These are phyloP conservation scores for Ustilago trichophora DNA, from an alignment of 1,284 basidiomycete species.

Conservation along the genomic window DNA sequence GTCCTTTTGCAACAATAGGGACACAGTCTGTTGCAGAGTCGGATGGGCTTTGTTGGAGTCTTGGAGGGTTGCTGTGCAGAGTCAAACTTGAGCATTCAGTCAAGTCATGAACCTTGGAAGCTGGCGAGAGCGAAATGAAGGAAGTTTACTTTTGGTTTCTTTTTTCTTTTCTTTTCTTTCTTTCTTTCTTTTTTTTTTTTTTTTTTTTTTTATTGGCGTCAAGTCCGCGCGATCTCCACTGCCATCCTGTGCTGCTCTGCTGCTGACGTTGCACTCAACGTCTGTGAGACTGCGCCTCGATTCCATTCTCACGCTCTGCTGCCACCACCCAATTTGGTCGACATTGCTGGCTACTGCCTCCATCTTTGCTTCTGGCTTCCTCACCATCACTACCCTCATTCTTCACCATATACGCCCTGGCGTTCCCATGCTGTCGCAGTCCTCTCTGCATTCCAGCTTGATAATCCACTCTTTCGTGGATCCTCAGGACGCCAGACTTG, in stretches of 20 bases:
- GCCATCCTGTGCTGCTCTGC: constrained; percentile 4
- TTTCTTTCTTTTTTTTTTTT: neutral
- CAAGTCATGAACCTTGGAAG: too few relatives aligned
- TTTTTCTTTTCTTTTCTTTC: too few relatives aligned
- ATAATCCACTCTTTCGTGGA: constrained; percentile 11
- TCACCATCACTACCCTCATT: neutral
- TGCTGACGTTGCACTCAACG: neutral
- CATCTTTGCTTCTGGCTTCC: neutral
- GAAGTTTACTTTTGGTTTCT: too few relatives aligned
- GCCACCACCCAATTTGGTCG: neutral
- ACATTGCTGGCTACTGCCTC: too few relatives aligned
- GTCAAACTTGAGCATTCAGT: too few relatives aligned
- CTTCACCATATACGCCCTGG: neutral
- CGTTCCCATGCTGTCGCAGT: constrained; percentile 9
- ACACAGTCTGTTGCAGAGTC: too few relatives aligned
- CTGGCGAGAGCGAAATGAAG: too few relatives aligned
- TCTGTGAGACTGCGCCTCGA: neutral
- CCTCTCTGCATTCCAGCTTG: constrained; percentile 9
- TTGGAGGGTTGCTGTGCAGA: too few relatives aligned
- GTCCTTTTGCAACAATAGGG: too few relatives aligned
- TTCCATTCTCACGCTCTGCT: neutral
- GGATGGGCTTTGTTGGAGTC: too few relatives aligned
- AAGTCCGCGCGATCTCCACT: constrained; percentile 4
- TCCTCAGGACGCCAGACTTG: neutral
- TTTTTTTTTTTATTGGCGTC: neutral